Conservation (phyloP, 441 rosid genomes). For the Metrosideros polymorpha region DNA sequence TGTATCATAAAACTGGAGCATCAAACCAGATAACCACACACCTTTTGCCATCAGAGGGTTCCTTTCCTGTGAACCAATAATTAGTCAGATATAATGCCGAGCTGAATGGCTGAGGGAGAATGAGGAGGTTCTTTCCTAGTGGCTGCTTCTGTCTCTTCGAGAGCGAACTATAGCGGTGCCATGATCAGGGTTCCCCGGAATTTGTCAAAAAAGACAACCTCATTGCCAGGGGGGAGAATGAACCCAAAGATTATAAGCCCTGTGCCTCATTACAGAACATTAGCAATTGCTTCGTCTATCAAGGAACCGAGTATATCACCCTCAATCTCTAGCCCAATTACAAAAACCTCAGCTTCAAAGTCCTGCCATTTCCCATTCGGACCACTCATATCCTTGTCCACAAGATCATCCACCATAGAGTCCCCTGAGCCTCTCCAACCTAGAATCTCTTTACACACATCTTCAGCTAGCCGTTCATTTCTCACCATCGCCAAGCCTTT, state of each 20-base stretch:
- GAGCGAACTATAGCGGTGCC: neutral
- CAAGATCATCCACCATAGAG: slow-evolving; percentile 86
- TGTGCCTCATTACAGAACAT: slow-evolving; percentile 12
- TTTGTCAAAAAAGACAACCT: neutral
- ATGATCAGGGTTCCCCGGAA: neutral
- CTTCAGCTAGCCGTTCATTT: slow-evolving; percentile 54
- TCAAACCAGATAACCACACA: neutral
- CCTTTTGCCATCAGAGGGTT: neutral
- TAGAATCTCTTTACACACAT: slow-evolving; percentile 61
- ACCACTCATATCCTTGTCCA: slow-evolving; percentile 85
- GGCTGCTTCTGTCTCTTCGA: neutral
- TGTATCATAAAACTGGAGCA: neutral
- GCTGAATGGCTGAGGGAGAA: neutral
- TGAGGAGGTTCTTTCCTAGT: neutral
- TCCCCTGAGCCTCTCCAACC: slow-evolving; percentile 63
- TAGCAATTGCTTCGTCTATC: slow-evolving; percentile 60
- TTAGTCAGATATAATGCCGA: neutral
- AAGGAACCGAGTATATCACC: slow-evolving; percentile 37
- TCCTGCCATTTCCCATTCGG: slow-evolving; percentile 79
- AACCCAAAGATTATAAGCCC: neutral
- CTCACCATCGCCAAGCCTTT: slow-evolving; percentile 38
- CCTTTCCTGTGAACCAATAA: neutral
- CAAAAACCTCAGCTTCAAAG: slow-evolving; percentile 55
- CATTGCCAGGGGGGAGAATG: neutral
- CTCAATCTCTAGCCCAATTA: slow-evolving; percentile 52